Base-by-base conservation (phyloP, 768 basidiomycete species). In the Epithele typhae region DNA sequence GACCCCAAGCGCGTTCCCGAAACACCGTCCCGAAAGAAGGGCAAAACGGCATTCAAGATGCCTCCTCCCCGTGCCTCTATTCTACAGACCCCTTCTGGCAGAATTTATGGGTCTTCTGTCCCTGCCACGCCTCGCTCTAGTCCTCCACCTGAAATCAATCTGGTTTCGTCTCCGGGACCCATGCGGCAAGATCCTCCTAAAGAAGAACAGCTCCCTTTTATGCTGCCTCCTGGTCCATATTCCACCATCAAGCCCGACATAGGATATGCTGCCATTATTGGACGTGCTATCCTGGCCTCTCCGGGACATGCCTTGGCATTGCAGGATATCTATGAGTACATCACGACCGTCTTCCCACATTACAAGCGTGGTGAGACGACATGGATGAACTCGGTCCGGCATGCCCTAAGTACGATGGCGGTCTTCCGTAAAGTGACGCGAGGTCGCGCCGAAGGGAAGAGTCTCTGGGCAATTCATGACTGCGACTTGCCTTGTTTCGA, bases 301-400 rank as follows among this genome's bases (percentile, higher is more conserved):
- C 76, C 81, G 1, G 79, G 85, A 23, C 86, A 88, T 56, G 83
- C 87, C 43, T 81, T 97, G 42, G 92, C 92, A 2, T 74, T 98
- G 21, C 89, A 94, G 63, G 92, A 98, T 63, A 96, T 99, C 53
- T 98, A 98, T 60, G 85, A 90, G 61, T 99, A 81, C 78, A 94
- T 99, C 59, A 91, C 90, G 37, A 88, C 87, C 34, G 89, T 90
- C 8, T 94, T 92, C 66, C 94, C 96, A 6, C 83, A 84, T 61
- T 99, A 91, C 70, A 91, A 92, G 66, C 85, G 88, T 48, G 86
- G 87, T 18, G 93, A 97, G 58, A 79, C 86, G 3, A 95, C 92
- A 5, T 98, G 95, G 95, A 93, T 94, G 82, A 96, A 96, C 66
- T 94, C 92, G 45, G 92, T 98, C 49, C 80, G 95, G n/a, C 94